Conservation (phyloP, 2,329 filamentous ascomycete species). For the Ceratocystis diversiconidia region DNA sequence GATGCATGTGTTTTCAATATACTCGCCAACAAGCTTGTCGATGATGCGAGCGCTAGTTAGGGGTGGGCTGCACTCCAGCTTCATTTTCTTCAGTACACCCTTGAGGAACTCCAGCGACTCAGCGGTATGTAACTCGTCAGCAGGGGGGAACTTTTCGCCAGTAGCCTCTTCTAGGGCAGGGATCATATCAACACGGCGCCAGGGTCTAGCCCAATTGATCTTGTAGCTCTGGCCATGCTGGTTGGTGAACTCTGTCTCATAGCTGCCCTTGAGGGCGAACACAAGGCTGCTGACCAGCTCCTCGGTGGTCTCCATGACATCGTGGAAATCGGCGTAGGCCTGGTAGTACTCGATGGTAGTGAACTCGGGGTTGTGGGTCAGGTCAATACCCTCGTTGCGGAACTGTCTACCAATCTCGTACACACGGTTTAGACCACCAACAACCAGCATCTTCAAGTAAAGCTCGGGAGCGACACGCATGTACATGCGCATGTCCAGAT, state of each 20-base stretch:
- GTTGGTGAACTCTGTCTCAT: constrained; percentile 74
- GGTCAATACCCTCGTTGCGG: constrained; percentile 62
- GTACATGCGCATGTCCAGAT: constrained; percentile 85
- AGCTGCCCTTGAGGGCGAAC: constrained; percentile 73
- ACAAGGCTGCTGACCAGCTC: constrained; percentile 83
- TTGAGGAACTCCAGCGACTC: constrained; percentile 84
- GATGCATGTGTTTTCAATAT: constrained; percentile 84
- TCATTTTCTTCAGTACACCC: constrained; percentile 71
- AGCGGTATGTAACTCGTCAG: constrained; percentile 74
- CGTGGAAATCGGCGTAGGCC: constrained; percentile 84
- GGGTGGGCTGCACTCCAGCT: constrained; percentile 77
- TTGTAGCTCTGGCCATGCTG: constrained; percentile 74
- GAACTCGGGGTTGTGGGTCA: constrained; percentile 89
- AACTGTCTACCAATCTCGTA: constrained; percentile 95
- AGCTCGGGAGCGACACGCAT: constrained; percentile 91
- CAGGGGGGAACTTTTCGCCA: constrained; percentile 85
- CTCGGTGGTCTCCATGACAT: constrained; percentile 82
- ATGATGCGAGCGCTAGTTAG: constrained; percentile 92
- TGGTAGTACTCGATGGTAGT: constrained; percentile 96
- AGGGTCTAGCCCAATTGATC: constrained; percentile 92
- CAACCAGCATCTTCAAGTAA: constrained; percentile 90
- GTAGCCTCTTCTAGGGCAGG: constrained; percentile 69
- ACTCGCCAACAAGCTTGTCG: constrained; percentile 86
- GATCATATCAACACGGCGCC: constrained; percentile 93
- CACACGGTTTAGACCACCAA: constrained; percentile 85